Evolutionary conservation across 306 rosid species (phyloP).

Genomic region (Corylus avellana): DNA sequence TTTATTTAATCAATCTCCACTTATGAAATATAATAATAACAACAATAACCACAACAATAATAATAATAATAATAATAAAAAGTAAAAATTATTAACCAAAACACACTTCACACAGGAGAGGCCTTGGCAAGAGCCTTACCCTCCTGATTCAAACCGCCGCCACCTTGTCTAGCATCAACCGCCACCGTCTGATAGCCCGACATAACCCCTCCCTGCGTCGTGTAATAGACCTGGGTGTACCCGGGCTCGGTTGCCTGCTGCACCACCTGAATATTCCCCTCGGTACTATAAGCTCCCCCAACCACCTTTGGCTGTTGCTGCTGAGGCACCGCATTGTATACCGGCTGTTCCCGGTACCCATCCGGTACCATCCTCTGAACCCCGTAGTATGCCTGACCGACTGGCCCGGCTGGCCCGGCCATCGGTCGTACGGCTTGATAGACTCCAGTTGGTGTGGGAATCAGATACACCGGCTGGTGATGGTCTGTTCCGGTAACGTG

Average conservation of each 20-base stretch:
- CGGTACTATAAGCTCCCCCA: slow-evolving; percentile 32
- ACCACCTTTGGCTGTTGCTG: slow-evolving; percentile 27
- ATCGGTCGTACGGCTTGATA: slow-evolving; percentile 63
- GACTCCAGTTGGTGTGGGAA: slow-evolving; percentile 55
- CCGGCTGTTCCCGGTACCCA: slow-evolving; percentile 32
- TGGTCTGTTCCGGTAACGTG: slow-evolving; percentile 46
- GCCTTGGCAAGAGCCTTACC: slow-evolving; percentile 45
- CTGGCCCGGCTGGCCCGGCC: slow-evolving; percentile 38
- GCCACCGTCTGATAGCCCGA: slow-evolving; percentile 41
- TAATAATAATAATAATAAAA: background rate
- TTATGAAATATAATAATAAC: background rate
- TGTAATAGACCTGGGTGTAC: slow-evolving; percentile 52
- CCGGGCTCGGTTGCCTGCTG: slow-evolving; percentile 43
- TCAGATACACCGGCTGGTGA: slow-evolving; percentile 51
- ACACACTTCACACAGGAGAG: slow-evolving; percentile 34
- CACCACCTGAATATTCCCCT: slow-evolving; percentile 31
- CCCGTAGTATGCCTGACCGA: slow-evolving; percentile 58
- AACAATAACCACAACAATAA: background rate
- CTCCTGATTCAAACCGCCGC: slow-evolving; percentile 36
- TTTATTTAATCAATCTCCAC: slow-evolving; percentile 20
- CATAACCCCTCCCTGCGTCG: slow-evolving; percentile 32
- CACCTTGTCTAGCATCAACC: slow-evolving; percentile 46
- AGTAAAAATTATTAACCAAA: background rate
- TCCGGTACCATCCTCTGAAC: slow-evolving; percentile 48
- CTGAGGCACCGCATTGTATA: slow-evolving; percentile 40